Evolutionary conservation across 176 grass and related monocot genomes (phyloP).

Genomic region (Zea luxurians): DNA sequence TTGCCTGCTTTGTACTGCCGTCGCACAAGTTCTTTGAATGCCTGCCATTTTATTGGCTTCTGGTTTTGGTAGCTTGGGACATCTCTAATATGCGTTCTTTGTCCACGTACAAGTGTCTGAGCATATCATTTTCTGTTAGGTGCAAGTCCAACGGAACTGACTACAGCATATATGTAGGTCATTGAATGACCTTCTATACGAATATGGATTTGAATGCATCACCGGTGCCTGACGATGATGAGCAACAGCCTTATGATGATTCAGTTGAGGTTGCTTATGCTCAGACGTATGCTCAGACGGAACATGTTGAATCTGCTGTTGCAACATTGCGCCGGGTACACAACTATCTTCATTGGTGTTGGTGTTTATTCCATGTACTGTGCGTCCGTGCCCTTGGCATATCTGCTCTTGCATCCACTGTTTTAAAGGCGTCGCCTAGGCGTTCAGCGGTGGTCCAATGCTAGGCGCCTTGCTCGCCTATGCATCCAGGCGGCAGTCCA

Average conservation of each 20-base stretch:
- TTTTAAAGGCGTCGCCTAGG: too few species aligned
- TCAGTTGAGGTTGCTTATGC: slow-evolving; percentile 47
- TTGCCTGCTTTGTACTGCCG: not conserved
- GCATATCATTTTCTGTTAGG: slow-evolving; percentile 1
- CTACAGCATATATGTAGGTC: slow-evolving; percentile 40
- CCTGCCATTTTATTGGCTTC: too few species aligned
- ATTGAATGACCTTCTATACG: slow-evolving; percentile 51
- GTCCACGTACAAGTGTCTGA: too few species aligned
- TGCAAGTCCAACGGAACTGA: slow-evolving; percentile 4
- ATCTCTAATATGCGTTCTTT: too few species aligned
- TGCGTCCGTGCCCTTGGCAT: not conserved
- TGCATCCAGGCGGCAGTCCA: too few species aligned
- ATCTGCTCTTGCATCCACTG: not conserved
- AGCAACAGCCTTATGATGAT: slow-evolving; percentile 67
- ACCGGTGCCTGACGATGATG: slow-evolving; percentile 91
- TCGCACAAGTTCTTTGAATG: not conserved
- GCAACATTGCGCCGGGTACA: slow-evolving; percentile 67
- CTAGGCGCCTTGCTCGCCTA: too few species aligned
- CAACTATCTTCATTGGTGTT: not conserved
- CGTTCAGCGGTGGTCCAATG: too few species aligned
- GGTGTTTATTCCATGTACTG: not conserved
- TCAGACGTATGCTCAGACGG: slow-evolving; percentile 64
- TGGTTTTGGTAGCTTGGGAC: too few species aligned
- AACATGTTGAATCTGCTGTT: slow-evolving; percentile 72
- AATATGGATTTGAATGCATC: slow-evolving; percentile 85